Percentiles rank a stretch among this genome's conserved stretches.
phyloP scores from a whole-genome alignment of 2,329 filamentous ascomycete genomes.

The Claviceps africana region DNA sequence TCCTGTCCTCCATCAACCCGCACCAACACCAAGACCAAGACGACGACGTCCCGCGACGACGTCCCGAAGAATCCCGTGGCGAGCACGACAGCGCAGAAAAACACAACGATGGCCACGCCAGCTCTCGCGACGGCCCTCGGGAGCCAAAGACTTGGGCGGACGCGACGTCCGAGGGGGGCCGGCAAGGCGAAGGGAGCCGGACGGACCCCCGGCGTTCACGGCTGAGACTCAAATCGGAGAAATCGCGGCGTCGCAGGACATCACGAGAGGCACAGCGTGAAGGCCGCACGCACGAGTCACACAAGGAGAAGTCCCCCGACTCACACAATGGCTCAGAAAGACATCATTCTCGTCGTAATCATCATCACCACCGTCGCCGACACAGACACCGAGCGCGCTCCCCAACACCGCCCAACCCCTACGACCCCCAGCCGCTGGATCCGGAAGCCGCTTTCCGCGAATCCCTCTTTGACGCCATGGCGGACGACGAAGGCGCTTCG shows the following conservation, averaged over 20 bases:
- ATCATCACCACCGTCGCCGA: conserved; percentile 16
- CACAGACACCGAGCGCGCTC: conserved; percentile 25
- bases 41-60: background rate
- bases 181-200: background rate
- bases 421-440: conserved; percentile 37
- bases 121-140: background rate
- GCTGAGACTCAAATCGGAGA: conserved; percentile 4
- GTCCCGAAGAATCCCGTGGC: background rate
- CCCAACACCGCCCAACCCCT: conserved; percentile 32
- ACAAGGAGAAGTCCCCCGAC: conserved; percentile 10
- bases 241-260: conserved; percentile 2
- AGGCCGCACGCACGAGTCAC: conserved; percentile 1
- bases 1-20: conserved; percentile 35
- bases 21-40: conserved; percentile 9
- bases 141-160: background rate
- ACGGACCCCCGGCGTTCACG: conserved; percentile 1
- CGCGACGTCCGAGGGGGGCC: background rate
- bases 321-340: conserved; percentile 10
- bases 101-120: conserved; percentile 3
- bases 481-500: conserved; percentile 85
- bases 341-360: conserved; percentile 13
- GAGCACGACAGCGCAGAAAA: background rate
- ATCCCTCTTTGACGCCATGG: conserved; percentile 91
- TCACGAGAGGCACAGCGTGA: background rate
- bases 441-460: conserved; percentile 73